Base-by-base conservation (phyloP, 371 early-diverging fungal species). In the Syncephalastrum contaminatum region DNA sequence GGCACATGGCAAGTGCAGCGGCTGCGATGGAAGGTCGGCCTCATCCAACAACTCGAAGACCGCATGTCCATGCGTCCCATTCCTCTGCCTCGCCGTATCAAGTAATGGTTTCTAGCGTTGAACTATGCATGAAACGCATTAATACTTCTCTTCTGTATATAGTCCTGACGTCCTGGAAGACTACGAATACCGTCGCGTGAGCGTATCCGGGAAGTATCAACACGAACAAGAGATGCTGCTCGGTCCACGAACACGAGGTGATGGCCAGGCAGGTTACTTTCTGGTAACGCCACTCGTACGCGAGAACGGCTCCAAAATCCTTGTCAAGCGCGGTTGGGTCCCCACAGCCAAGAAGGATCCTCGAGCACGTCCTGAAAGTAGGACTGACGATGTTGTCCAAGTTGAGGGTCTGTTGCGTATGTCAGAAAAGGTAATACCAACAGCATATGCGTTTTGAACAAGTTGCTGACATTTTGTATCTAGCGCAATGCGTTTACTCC, bases 1-100 rank as follows among this genome's bases (percentile, higher is more conserved):
- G 95, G 96, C 1, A 85, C 84, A 14, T 97, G 97, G 96, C 97
- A 97, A 70, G 83, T 90, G 1, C 88, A 94, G 59, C 81, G 97
- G 16, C 79, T 95, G 50, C 85, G 85, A 24, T 95, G 96, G 96
- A 97, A 97, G 70, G 80, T 86, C 3, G 75, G 82, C 40, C 77
- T 94, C 42, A 92, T 95, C 45, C 81, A 88, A 48, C 77, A 80
- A 15, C 68, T 88, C 21, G 87, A 91, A 63, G 82, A 85, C 20
- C 73, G 85, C 19, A 78, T 90, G 77, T 63, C 73, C 13, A 67
- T 77, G 56, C 77, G 79, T 7, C 79, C 92, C 2, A 81, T 92
- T 43, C 83, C 88, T 5, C 66, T 93, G 46, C 89, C 91, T 19
- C 79, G 77, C 27, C 81, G 76, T 57, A 77, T 85, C 69, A 85